Percentiles rank a stretch among this genome's conserved stretches.
These are phyloP conservation scores for Abeoforma whisleri DNA, from an alignment of 78 protist species.

Conservation along the genomic window DNA sequence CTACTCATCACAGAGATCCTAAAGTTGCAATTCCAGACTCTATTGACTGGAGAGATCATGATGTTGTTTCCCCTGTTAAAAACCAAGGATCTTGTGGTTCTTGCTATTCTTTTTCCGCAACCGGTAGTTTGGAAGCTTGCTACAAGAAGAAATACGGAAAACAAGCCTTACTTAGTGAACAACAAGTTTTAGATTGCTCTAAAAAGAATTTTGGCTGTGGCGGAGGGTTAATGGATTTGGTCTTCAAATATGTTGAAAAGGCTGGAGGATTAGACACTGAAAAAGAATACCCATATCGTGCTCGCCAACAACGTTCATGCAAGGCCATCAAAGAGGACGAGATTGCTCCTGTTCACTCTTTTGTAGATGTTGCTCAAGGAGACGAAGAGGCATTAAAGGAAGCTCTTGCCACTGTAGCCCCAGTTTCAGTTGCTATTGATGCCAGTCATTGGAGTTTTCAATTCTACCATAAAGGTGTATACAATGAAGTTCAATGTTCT, in stretches of 20 bases:
- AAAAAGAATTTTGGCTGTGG: slow-evolving; percentile 57
- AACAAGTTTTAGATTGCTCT: slow-evolving; percentile 65
- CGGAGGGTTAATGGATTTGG: slow-evolving; percentile 49
- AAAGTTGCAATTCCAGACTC: no score
- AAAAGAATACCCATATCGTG: not conserved
- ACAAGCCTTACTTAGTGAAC: slow-evolving; percentile 57
- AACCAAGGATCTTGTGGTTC: slow-evolving; percentile 58
- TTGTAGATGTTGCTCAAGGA: not conserved
- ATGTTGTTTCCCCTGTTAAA: not conserved
- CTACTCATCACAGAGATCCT: not conserved
- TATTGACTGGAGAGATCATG: slow-evolving; percentile 12
- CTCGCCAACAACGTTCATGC: not conserved
- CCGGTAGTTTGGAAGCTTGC: slow-evolving; percentile 55
- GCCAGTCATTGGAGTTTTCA: slow-evolving; percentile 61
- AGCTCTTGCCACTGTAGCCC: not conserved
- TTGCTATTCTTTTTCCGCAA: slow-evolving; percentile 64
- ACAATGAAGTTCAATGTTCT: slow-evolving; percentile 52
- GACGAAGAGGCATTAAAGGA: slow-evolving; percentile 7
- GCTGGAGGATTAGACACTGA: slow-evolving; percentile 13
- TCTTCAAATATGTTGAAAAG: slow-evolving; percentile 16
- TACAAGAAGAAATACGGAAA: not conserved
- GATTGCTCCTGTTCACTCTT: not conserved
- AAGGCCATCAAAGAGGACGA: not conserved
- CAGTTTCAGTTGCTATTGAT: slow-evolving; percentile 65
- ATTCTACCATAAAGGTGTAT: slow-evolving; percentile 67